phyloP scores from a whole-genome alignment of 2,329 filamentous ascomycete genomes.

The Curvularia spicifera region DNA sequence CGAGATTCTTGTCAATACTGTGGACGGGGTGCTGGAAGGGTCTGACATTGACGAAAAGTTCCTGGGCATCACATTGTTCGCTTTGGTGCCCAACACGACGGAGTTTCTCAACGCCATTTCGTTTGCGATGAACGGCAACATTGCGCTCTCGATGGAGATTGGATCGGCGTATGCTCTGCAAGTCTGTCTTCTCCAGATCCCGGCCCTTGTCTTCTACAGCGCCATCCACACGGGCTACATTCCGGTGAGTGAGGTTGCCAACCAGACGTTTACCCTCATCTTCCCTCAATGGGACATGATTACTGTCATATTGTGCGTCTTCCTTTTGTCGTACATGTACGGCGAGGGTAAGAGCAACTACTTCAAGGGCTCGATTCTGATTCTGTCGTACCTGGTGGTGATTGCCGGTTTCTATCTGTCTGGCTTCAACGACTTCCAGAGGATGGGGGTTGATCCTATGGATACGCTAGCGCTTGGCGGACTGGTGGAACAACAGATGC shows the following conservation, averaged over 20 bases:
- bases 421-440: conserved; percentile 63
- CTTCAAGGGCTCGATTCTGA: conserved; percentile 96
- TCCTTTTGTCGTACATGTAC: conserved; percentile 96
- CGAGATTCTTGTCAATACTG: conserved; percentile 94
- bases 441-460: conserved; percentile 43
- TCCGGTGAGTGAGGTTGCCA: conserved; percentile 59
- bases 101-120: conserved; percentile 99
- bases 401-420: conserved; percentile 91
- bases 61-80: conserved; percentile 93
- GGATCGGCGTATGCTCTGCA: conserved; percentile 96
- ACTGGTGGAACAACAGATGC: conserved; percentile 34
- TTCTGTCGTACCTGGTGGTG: conserved; percentile 92
- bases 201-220: conserved; percentile 89
- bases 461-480: conserved; percentile 47
- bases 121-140: conserved; percentile 99
- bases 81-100: conserved; percentile 95
- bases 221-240: conserved; percentile 70
- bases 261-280: conserved; percentile 80
- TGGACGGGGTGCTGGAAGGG: conserved; percentile 91
- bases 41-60: conserved; percentile 97
- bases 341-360: conserved; percentile 99
- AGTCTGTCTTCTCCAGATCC: conserved; percentile 93
- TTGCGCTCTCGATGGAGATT: conserved; percentile 98
- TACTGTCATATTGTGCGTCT: conserved; percentile 93
- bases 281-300: conserved; percentile 99